Conservation (phyloP, 345 rosid species). For the Aquilaria sinensis region DNA sequence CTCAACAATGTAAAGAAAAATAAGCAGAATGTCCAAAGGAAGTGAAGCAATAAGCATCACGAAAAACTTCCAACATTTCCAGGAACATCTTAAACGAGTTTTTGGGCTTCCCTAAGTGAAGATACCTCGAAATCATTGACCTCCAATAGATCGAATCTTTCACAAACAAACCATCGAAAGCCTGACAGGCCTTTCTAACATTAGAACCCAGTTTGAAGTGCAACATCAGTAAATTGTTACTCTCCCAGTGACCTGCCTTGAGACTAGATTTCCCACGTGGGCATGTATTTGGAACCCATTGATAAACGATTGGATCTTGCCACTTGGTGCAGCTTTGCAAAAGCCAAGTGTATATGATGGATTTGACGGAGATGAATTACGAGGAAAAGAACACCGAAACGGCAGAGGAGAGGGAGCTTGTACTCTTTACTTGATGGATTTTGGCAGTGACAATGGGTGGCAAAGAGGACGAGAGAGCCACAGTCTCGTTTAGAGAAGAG, state of each 20-base stretch:
- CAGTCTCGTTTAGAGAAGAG: constrained; percentile 33
- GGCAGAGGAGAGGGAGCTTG: constrained; percentile 47
- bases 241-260: constrained; percentile 55
- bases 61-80: constrained; percentile 46
- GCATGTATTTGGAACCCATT: constrained; percentile 78
- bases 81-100: constrained; percentile 49
- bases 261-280: constrained; percentile 73
- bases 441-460: constrained; percentile 7
- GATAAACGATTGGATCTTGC: constrained; percentile 32
- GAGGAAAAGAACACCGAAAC: constrained; percentile 36
- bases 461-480: constrained; percentile 23
- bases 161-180: constrained; percentile 49
- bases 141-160: constrained; percentile 88
- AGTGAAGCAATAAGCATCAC: no score
- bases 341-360: constrained; percentile 56
- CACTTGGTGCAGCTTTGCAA: constrained; percentile 54
- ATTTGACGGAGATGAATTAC: constrained; percentile 47
- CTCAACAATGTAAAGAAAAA: no score
- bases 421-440: constrained; percentile 18
- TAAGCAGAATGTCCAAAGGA: no score
- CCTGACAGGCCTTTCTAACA: constrained; percentile 50
- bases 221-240: constrained; percentile 72
- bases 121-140: constrained; percentile 76
- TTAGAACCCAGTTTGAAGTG: constrained; percentile 63
- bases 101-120: constrained; percentile 35